Evolutionary conservation across 2,329 filamentous ascomycete genomes (phyloP).

Genomic region (Phyllosticta ampelicida): DNA sequence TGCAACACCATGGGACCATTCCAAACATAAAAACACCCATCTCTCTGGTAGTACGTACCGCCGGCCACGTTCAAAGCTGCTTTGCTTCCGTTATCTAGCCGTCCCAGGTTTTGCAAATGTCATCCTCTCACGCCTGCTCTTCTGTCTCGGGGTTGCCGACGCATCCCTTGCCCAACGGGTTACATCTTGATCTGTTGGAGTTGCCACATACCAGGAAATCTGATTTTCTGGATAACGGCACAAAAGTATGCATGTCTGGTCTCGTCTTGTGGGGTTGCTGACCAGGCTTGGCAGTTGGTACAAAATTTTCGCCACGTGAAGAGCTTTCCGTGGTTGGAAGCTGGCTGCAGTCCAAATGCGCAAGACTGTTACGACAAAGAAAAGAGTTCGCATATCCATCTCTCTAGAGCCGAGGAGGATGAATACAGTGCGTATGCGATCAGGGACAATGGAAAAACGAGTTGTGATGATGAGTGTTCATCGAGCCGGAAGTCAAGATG

Average conservation of each 20-base stretch:
- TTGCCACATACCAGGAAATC: background rate
- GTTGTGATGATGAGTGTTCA: background rate
- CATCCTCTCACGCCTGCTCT: background rate
- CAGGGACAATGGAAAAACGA: background rate
- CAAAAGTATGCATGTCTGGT: background rate
- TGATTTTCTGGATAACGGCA: background rate
- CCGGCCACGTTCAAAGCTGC: background rate
- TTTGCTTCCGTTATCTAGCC: background rate
- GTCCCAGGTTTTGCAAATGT: background rate
- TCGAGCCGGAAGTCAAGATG: background rate
- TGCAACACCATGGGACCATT: background rate
- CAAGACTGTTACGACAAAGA: background rate
- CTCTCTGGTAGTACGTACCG: background rate
- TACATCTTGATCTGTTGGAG: background rate
- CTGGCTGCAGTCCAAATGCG: background rate
- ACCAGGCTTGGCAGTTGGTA: background rate
- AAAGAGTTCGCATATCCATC: background rate
- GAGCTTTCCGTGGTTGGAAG: background rate
- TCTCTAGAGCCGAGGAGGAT: background rate
- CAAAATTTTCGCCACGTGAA: background rate
- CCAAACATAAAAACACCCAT: background rate
- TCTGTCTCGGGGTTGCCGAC: background rate
- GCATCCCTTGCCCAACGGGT: background rate
- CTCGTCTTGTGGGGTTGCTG: background rate
- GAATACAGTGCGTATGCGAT: background rate